phyloP scores from a whole-genome alignment of 805 yeast genomes.

The Naumovozyma castellii region DNA sequence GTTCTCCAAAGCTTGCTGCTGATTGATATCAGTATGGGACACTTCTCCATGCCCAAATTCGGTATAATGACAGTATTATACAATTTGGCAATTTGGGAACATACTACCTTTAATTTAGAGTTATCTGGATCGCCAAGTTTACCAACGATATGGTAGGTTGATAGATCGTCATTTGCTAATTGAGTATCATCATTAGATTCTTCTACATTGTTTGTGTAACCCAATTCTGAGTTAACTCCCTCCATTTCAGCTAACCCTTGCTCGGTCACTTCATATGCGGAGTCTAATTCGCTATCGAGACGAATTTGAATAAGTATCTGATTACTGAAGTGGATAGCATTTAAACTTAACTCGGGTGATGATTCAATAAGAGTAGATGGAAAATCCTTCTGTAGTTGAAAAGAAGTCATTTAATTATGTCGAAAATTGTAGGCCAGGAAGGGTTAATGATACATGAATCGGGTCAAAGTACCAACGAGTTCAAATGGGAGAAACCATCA shows the following conservation, averaged over 20 bases:
- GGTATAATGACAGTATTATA: constrained; percentile 21
- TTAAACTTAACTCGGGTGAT: neutral
- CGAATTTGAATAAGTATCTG: constrained; percentile 22
- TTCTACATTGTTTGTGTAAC: constrained; percentile 6
- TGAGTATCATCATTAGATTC: constrained; percentile 14
- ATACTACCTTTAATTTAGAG: constrained; percentile 39
- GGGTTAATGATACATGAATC: no score
- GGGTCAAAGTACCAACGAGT: no score
- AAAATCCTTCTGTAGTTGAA: neutral
- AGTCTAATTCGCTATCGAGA: constrained; percentile 33
- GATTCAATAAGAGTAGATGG: neutral
- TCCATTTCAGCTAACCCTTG: constrained; percentile 17
- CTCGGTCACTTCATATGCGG: constrained; percentile 36
- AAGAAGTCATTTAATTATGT: neutral
- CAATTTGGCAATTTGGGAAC: constrained; percentile 35
- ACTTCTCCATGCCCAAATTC: constrained; percentile 11
- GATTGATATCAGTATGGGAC: constrained; percentile 31
- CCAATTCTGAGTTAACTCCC: constrained; percentile 7
- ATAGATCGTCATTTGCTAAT: constrained; percentile 20
- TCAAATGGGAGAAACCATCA: no score
- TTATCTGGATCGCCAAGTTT: constrained; percentile 41
- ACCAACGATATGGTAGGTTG: constrained; percentile 38
- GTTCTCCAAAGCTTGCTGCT: constrained; percentile 40
- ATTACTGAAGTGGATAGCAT: constrained; percentile 21
- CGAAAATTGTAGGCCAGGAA: no score